A percentile compares a stretch with the other conserved stretches of the same genome.
Conservation (phyloP, 257 asterid genomes). For the Fraxinus pennsylvanica region DNA sequence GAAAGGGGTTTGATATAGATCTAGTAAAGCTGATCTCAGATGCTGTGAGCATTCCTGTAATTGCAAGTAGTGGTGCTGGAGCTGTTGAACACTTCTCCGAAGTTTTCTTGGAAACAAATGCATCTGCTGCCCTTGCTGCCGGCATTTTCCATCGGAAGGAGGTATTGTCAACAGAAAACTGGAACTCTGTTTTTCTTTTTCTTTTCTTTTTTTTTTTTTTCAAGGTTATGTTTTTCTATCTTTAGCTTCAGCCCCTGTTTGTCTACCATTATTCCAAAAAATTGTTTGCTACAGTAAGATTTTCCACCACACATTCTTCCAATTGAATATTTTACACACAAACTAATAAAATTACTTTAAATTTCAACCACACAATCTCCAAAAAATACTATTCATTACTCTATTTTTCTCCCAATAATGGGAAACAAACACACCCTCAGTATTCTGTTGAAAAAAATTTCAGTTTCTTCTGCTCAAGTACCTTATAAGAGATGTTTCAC, state of each 20-base stretch:
- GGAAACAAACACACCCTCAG: not conserved
- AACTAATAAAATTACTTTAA: no score
- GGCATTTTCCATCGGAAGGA: slow-evolving; percentile 94
- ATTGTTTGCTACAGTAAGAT: no score
- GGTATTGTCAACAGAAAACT: slow-evolving; percentile 42
- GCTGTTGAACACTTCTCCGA: slow-evolving; percentile 79
- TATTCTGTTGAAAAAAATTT: not conserved
- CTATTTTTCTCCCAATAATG: no score
- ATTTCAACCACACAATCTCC: no score
- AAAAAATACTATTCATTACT: no score
- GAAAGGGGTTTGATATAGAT: slow-evolving; percentile 87
- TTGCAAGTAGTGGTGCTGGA: slow-evolving; percentile 99
- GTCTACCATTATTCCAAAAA: no score
- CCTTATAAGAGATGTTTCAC: not conserved
- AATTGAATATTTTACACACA: no score
- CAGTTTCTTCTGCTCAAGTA: not conserved
- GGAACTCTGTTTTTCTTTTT: not conserved
- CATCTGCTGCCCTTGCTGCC: slow-evolving; percentile 99
- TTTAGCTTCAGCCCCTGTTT: not conserved
- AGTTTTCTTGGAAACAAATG: slow-evolving; percentile 81
- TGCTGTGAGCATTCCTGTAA: slow-evolving; percentile 86
- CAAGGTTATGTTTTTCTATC: not conserved
- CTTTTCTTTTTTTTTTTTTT: not conserved
- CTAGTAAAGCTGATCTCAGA: slow-evolving; percentile 82
- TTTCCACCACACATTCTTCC: no score